Base-by-base conservation (phyloP, 768 basidiomycete species). In the Tephrocybe sp. region DNA sequence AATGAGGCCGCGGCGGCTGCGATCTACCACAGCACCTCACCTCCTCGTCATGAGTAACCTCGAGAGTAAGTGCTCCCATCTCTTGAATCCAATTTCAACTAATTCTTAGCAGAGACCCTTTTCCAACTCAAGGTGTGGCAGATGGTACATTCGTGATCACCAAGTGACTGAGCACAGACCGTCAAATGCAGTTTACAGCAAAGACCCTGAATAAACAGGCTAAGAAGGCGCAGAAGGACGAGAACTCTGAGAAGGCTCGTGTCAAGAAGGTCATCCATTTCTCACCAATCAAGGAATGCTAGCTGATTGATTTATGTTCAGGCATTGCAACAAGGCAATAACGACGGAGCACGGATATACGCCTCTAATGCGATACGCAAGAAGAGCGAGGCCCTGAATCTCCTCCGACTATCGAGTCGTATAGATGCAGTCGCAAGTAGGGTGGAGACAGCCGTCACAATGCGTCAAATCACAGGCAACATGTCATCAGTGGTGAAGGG, bases 331-430 rank as follows among this genome's bases (percentile, higher is more conserved):
- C 94, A 98, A 69, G 93, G 94, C 40, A 98, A 99, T 71, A 91
- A 82, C 48, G 97, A 99, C 46, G 94, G 96, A 39, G 97, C 97
- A 18, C 82, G 92, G 54, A 98, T 99, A 77, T 98, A 98, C 68
- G 97, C 97, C 28, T 87, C 93, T 22, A 99, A 98, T 58, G 92
- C 96, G 43, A 99, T 99, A 64, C 81, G 97, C 41, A 99, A 99
- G 84, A 98, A 98, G 80, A 89, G 83, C 53, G 97, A 99, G 65
- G 73, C 87, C 0, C 72, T 99, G 60, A 98, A 98, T 69, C 76
- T 99, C 6, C 82, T 99, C 6, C 80, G 96, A 38, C 71, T 99
- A 41, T 84, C 87, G 0, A 94, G 92, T 62, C 81, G 95, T 22
- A 90, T 98, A 68, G 97, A 99, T 64, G 96, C 97, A 9, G 97